Conservation (phyloP, 176 grass and related monocot genomes). For the Triticum turgidum region DNA sequence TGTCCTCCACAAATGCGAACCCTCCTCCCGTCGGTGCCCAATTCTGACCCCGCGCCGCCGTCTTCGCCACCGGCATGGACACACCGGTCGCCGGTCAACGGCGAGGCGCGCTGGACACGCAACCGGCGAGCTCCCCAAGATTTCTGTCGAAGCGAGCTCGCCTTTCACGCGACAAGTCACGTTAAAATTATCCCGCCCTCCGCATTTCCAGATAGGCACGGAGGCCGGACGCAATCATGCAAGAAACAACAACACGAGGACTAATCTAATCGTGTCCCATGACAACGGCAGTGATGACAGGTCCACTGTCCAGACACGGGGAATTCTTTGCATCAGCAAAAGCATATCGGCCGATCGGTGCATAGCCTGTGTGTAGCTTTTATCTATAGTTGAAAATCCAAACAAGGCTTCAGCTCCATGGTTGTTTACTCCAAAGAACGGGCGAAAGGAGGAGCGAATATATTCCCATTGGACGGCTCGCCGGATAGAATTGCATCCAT, state of each 20-base stretch:
- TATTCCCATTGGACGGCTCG: constrained; percentile 29
- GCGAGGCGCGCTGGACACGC: not conserved
- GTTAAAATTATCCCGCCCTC: not conserved
- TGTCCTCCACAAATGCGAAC: too few relatives aligned
- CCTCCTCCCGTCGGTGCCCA: not conserved
- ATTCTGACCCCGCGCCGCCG: not conserved
- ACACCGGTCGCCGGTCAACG: not conserved
- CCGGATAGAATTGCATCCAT: not conserved
- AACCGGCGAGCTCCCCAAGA: not conserved
- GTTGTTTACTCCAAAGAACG: not conserved
- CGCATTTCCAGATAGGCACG: not conserved
- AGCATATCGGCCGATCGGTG: not conserved
- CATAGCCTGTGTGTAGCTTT: not conserved
- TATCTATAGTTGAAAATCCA: not conserved
- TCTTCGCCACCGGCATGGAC: not conserved
- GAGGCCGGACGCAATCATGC: not conserved
- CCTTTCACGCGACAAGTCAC: not conserved
- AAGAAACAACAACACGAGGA: not conserved
- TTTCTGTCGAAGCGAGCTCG: not conserved
- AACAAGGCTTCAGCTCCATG: too few relatives aligned
- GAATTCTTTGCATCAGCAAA: not conserved
- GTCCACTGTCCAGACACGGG: not conserved
- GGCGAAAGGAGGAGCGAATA: not conserved
- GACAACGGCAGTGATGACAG: not conserved
- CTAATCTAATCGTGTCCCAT: not conserved